Evolutionary conservation across 345 rosid genomes (phyloP).

Genomic region (Barbarea vulgaris): DNA sequence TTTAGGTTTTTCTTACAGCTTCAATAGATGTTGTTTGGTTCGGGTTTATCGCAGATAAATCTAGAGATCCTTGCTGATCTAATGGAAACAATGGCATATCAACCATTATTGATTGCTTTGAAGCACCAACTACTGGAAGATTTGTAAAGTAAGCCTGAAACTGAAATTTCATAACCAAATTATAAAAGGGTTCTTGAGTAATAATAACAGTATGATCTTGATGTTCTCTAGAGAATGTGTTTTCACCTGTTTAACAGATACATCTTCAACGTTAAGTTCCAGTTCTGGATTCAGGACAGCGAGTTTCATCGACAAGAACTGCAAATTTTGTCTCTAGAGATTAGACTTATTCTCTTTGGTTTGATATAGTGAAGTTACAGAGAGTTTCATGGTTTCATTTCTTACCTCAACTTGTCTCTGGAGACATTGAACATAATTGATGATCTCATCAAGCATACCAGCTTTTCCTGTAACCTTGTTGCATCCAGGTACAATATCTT

Average conservation of each 20-base stretch:
- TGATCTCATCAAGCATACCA: conserved; percentile 81
- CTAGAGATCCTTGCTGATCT: conserved; percentile 40
- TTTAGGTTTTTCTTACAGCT: conserved; percentile 22
- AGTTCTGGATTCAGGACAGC: conserved; percentile 61
- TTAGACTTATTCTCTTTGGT: conserved; percentile 4
- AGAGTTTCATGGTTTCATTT: conserved; percentile 16
- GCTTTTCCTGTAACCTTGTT: conserved; percentile 67
- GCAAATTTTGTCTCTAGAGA: conserved; percentile 22
- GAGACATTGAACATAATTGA: conserved; percentile 75
- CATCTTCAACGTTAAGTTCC: conserved; percentile 48
- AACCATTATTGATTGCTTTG: conserved; percentile 39
- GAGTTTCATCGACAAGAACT: conserved; percentile 89
- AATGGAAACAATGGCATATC: conserved; percentile 42
- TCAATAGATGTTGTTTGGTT: conserved; percentile 26
- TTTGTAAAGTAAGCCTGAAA: conserved; percentile 48
- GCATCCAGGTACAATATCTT: conserved; percentile 76
- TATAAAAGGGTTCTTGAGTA: background rate
- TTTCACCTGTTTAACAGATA: conserved; percentile 48
- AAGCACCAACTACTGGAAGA: conserved; percentile 40
- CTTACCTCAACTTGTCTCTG: conserved; percentile 82
- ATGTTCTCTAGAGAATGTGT: conserved; percentile 7
- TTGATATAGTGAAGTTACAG: conserved; percentile 5
- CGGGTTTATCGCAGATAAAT: conserved; percentile 32
- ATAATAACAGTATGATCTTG: background rate
- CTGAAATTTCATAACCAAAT: conserved; percentile 24